Percentiles rank a stretch among this genome's conserved stretches.
These are phyloP conservation scores for Brettanomyces custersianus DNA, from an alignment of 805 yeast genomes.

Conservation along the genomic window DNA sequence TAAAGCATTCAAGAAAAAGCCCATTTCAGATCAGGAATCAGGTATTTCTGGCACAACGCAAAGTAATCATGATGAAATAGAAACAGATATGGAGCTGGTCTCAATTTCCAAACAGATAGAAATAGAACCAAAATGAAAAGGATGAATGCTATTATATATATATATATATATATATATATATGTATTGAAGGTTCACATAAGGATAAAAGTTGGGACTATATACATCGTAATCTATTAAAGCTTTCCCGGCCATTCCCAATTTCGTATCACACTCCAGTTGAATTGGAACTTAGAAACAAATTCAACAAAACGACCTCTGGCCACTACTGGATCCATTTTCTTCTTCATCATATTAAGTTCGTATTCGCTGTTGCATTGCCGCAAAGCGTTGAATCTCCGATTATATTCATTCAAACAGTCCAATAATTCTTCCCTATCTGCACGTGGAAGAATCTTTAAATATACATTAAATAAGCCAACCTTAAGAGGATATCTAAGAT, in stretches of 20 bases:
- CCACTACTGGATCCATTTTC: conserved; percentile 4
- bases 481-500: conserved; percentile 23
- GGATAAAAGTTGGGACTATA: too few species aligned
- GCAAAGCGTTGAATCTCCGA: conserved; percentile 7
- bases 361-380: conserved; percentile 16
- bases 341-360: conserved; percentile 14
- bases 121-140: too few species aligned
- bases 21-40: too few species aligned
- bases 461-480: conserved; percentile 13
- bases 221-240: too few species aligned
- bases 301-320: conserved; percentile 13
- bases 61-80: too few species aligned
- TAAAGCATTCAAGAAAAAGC: conserved; percentile 7
- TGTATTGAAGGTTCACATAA: not conserved
- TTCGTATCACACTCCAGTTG: conserved; percentile 23
- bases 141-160: too few species aligned
- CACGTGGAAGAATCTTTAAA: conserved; percentile 10
- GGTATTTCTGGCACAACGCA: too few species aligned
- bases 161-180: too few species aligned
- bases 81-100: too few species aligned
- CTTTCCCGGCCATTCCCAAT: conserved; percentile 24
- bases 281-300: conserved; percentile 17
- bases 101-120: too few species aligned
- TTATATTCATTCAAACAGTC: conserved; percentile 15
- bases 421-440: conserved; percentile 16